phyloP scores from a whole-genome alignment of 2,329 filamentous ascomycete species.

The Xenosphaeropsis pyriputrescens region DNA sequence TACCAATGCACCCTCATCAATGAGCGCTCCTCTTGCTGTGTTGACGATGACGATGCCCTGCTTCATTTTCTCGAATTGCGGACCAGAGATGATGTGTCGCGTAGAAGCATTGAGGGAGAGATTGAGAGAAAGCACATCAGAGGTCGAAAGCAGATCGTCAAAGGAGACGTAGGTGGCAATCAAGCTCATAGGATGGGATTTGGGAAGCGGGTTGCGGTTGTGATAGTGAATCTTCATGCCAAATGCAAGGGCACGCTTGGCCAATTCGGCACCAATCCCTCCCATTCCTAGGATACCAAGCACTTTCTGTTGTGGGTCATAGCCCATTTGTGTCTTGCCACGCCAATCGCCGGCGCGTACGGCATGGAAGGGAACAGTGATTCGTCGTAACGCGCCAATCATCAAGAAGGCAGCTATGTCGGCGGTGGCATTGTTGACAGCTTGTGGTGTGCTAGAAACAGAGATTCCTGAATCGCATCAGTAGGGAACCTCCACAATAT shows the following conservation, averaged over 20 bases:
- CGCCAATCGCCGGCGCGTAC: constrained; percentile 32
- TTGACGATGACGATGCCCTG: constrained; percentile 62
- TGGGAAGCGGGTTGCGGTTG: constrained; percentile 45
- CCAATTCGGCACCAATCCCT: constrained; percentile 57
- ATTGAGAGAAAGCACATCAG: constrained; percentile 65
- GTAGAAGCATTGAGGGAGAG: constrained; percentile 61
- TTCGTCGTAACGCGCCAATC: constrained; percentile 59
- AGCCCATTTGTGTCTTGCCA: constrained; percentile 1
- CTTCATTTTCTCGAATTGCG: constrained; percentile 63
- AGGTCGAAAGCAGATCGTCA: constrained; percentile 49
- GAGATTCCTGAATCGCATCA: constrained; percentile 23
- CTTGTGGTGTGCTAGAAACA: constrained; percentile 62
- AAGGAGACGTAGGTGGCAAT: constrained; percentile 53
- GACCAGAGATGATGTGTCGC: constrained; percentile 52
- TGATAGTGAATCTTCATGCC: constrained; percentile 61
- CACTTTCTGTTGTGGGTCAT: constrained; percentile 60
- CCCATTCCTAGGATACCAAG: constrained; percentile 73
- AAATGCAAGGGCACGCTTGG: constrained; percentile 54
- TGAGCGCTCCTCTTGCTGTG: constrained; percentile 63
- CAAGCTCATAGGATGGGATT: constrained; percentile 23
- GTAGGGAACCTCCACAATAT: background rate
- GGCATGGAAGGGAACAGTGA: constrained; percentile 29
- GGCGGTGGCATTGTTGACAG: constrained; percentile 66
- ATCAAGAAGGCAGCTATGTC: constrained; percentile 67
- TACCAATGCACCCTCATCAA: constrained; percentile 68